These are phyloP conservation scores for Talaromyces wortmannii DNA, from an alignment of 495 filamentous ascomycete species.

Conservation along the genomic window DNA sequence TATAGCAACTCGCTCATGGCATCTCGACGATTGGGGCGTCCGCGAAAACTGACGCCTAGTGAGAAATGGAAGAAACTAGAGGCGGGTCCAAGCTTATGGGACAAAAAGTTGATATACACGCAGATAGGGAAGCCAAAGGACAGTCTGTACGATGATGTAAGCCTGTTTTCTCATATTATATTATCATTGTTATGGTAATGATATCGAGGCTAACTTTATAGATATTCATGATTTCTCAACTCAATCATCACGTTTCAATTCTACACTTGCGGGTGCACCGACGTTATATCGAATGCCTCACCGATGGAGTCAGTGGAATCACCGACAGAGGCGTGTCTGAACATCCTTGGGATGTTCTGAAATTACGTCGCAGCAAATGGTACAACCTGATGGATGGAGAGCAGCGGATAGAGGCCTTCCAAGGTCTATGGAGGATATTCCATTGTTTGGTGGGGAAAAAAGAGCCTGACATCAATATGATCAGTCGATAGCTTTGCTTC, in stretches of 20 bases:
- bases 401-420: conserved; percentile 64
- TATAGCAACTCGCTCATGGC: conserved; percentile 29
- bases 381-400: conserved; percentile 64
- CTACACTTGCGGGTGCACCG: conserved; percentile 66
- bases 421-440: conserved; percentile 71
- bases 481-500: no score
- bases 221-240: conserved; percentile 73
- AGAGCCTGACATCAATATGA: no score
- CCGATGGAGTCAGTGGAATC: conserved; percentile 21
- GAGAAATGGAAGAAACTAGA: conserved; percentile 48
- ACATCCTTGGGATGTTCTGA: conserved; percentile 56
- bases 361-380: conserved; percentile 68
- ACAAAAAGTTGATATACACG: conserved; percentile 65
- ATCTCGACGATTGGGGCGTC: conserved; percentile 20
- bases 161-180: conserved; percentile 4
- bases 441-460: conserved; percentile 54
- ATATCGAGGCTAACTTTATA: conserved; percentile 23
- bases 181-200: no score
- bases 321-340: conserved; percentile 30
- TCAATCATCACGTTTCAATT: conserved; percentile 79
- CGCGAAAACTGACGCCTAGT: conserved; percentile 25
- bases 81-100: conserved; percentile 64
- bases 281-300: conserved; percentile 51
- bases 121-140: conserved; percentile 58
- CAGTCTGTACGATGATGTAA: conserved; percentile 50